Base-by-base conservation (phyloP, 495 filamentous ascomycete species). In the Aspergillus haitiensis region DNA sequence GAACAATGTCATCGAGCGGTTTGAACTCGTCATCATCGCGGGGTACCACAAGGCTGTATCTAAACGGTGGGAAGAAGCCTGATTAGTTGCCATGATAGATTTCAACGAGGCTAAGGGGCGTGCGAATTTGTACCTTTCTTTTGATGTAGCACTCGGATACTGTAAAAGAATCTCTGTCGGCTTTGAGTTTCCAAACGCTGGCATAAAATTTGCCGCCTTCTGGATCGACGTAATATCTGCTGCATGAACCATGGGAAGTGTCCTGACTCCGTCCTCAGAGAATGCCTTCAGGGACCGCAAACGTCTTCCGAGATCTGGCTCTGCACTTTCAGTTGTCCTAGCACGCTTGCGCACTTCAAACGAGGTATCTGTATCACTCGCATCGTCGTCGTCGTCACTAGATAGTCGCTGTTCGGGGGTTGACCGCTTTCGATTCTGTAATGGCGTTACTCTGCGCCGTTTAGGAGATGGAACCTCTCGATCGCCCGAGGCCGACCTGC, bases 21-120 rank as follows among this genome's bases (percentile, higher is more conserved):
- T 91, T 86, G 75, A 96, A 97, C 65, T 94, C 85, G 56, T 87
- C 82, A 34, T 77, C 83, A 42, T 94, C 90, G 59, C 84, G 85
- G 13, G 90, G 87, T 53, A 82, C 82, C 34, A 93, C 88, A 7
- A 93, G 83, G 56, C 93, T 80, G 66, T 91, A 98, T 62, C 88
- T 90, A 65, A 16, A 55, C 56, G 53, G 52, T n/a, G 36, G 56
- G 34, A 7, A 52, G 35, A 33, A 59, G 55, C 21, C 21, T 51
- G 31, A 60, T 52, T 55, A 60, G 56, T 33, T 44, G 39, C 8
- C 12, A 15, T 13, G 39, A 16, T 15, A 15, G 10, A 7, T 15
- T 37, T 7, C 7, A 47, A 39, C 3, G 11, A 32, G 15, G 11
- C 11, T 13, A 12, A 11, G 2, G n/a, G 7, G 36, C 33, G 5